These are phyloP conservation scores for Cyberlindnera samutprakarnensis DNA, from an alignment of 805 yeast species.

Conservation along the genomic window DNA sequence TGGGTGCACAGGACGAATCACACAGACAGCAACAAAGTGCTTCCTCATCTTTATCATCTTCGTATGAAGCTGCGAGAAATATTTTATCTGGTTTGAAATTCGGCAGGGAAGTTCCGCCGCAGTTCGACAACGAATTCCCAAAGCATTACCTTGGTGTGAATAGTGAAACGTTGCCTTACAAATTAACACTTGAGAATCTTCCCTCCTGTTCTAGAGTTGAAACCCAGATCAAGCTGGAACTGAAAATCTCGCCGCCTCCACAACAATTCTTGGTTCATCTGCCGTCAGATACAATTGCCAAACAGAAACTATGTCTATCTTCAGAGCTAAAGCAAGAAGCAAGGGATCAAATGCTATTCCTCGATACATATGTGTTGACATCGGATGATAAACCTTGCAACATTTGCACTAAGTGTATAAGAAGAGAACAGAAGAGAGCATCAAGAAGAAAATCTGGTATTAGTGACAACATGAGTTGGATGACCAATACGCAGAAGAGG, in stretches of 20 bases:
- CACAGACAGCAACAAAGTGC: neutral
- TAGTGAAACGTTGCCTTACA: conserved; percentile 30
- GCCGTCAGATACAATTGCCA: conserved; percentile 83
- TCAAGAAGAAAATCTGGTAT: conserved; percentile 83
- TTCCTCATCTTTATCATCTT: neutral
- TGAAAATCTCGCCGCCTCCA: conserved; percentile 71
- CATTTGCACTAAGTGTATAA: conserved; percentile 83
- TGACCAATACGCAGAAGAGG: conserved; percentile 63
- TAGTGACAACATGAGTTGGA: conserved; percentile 71
- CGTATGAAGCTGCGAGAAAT: conserved; percentile 19
- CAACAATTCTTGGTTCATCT: conserved; percentile 64
- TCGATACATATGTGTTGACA: conserved; percentile 78
- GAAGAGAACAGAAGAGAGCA: conserved; percentile 91
- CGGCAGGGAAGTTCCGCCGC: conserved; percentile 18
- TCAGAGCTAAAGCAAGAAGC: conserved; percentile 36
- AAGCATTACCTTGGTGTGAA: conserved; percentile 21
- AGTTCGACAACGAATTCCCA: conserved; percentile 21
- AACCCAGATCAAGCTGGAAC: conserved; percentile 79
- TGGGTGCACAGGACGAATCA: neutral
- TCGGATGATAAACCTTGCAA: conserved; percentile 52
- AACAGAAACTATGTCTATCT: conserved; percentile 70
- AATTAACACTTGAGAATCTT: conserved; percentile 48
- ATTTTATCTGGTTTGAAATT: conserved; percentile 19
- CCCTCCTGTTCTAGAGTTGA: conserved; percentile 88
- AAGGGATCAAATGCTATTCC: conserved; percentile 46